Evolutionary conservation across 345 rosid species (phyloP).

Genomic region (Odontarrhena argentea): DNA sequence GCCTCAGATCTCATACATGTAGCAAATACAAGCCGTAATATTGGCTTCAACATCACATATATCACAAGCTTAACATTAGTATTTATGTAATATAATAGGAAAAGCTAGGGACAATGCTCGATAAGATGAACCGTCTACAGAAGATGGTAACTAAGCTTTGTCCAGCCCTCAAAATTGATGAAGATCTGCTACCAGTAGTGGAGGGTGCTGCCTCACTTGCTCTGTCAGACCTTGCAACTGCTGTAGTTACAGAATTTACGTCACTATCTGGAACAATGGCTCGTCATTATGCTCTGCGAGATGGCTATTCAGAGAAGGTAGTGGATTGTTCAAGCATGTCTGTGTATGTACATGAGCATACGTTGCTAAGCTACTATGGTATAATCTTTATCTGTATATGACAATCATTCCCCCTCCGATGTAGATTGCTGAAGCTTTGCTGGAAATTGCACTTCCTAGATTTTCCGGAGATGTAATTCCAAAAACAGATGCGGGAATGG

Average conservation of each 20-base stretch:
- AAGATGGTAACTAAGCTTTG: slow-evolving; percentile 58
- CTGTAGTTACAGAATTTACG: slow-evolving; percentile 93
- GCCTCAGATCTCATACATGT: slow-evolving; percentile 8
- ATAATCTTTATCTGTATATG: slow-evolving; percentile 18
- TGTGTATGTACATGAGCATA: slow-evolving; percentile 7
- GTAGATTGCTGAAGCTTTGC: slow-evolving; percentile 90
- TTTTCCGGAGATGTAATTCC: slow-evolving; percentile 91
- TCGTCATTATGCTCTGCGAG: slow-evolving; percentile 92
- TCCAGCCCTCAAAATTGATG: slow-evolving; percentile 52
- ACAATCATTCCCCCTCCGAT: slow-evolving; percentile 21
- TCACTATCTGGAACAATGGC: slow-evolving; percentile 94
- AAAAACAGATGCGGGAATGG: slow-evolving; percentile 76
- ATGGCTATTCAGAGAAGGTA: slow-evolving; percentile 89
- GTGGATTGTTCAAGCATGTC: slow-evolving; percentile 27
- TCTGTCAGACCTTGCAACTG: slow-evolving; percentile 92
- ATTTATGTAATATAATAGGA: slow-evolving; percentile 56
- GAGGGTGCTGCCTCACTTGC: slow-evolving; percentile 91
- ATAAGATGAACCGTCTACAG: slow-evolving; percentile 73
- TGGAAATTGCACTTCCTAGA: slow-evolving; percentile 84
- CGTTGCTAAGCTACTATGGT: slow-evolving; percentile 11
- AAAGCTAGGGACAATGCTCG: slow-evolving; percentile 93
- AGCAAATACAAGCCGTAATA: slow-evolving; percentile 12
- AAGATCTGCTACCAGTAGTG: slow-evolving; percentile 55
- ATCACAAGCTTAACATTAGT: slow-evolving; percentile 6
- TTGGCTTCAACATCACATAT: slow-evolving; percentile 13